These are phyloP conservation scores for Bjerkandera adusta DNA, from an alignment of 1,284 basidiomycete species.

Conservation along the genomic window DNA sequence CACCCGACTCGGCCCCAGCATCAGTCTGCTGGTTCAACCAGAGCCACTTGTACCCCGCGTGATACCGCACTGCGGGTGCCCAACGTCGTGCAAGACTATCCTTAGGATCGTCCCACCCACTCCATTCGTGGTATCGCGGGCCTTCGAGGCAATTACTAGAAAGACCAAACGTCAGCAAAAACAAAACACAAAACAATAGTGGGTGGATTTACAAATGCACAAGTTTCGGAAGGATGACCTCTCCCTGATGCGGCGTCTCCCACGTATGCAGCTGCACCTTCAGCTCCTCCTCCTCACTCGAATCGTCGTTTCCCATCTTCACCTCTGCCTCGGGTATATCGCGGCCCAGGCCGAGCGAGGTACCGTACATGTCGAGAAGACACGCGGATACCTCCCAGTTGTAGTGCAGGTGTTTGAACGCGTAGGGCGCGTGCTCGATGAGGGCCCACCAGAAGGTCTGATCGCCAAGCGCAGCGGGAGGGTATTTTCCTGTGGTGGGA, in stretches of 20 bases:
- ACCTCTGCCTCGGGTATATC: too few species aligned
- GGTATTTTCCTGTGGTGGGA: constrained; percentile 34
- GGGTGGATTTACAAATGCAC: constrained; percentile 42
- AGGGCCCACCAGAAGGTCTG: constrained; percentile 54
- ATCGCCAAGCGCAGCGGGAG: constrained; percentile 44
- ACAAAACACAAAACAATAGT: not conserved
- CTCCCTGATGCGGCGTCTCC: constrained; percentile 38
- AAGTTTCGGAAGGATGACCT: constrained; percentile 41
- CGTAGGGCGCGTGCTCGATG: constrained; percentile 36
- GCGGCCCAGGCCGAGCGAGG: constrained; percentile 31
- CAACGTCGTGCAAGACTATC: constrained; percentile 38
- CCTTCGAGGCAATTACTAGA: constrained; percentile 44
- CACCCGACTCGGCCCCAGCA: constrained; percentile 12
- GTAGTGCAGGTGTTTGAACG: constrained; percentile 40
- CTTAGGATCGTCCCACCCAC: constrained; percentile 40
- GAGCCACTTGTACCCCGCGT: constrained; percentile 47
- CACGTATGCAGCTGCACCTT: constrained; percentile 33
- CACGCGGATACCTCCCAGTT: constrained; percentile 49
- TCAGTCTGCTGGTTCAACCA: constrained; percentile 39
- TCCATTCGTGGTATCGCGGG: constrained; percentile 43
- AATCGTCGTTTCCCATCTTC: constrained; percentile 35
- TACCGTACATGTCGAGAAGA: constrained; percentile 42
- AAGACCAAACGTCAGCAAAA: not conserved
- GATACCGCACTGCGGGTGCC: constrained; percentile 41
- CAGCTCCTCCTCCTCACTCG: constrained; percentile 33